Evolutionary conservation across 2,329 filamentous ascomycete genomes (phyloP).

Genomic region (Fusarium torulosum): DNA sequence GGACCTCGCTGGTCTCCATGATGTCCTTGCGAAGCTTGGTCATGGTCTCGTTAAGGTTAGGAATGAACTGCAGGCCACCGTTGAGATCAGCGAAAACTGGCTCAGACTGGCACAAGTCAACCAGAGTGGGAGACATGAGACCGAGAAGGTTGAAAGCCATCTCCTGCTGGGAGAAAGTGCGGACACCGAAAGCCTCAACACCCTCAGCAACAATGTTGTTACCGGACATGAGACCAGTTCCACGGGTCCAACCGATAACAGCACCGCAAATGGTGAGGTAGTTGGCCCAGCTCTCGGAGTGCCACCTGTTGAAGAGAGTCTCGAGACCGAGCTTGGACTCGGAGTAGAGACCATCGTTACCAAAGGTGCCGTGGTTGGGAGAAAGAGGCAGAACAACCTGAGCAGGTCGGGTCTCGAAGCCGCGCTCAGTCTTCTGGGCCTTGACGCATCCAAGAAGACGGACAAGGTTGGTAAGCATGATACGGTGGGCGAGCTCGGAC

Average conservation of each 20-base stretch:
- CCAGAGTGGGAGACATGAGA: conserved; percentile 92
- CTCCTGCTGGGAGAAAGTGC: conserved; percentile 98
- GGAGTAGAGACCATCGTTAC: conserved; percentile 96
- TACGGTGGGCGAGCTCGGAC: conserved; percentile 96
- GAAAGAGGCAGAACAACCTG: conserved; percentile 97
- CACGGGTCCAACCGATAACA: conserved; percentile 98
- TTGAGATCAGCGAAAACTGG: conserved; percentile 98
- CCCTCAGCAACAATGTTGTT: conserved; percentile 99
- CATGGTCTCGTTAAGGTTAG: conserved; percentile 95
- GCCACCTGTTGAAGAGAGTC: conserved; percentile 98
- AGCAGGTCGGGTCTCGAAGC: conserved; percentile 94
- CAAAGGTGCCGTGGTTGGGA: conserved; percentile 98
- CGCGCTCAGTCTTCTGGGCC: conserved; percentile 85
- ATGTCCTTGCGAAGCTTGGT: conserved; percentile 93
- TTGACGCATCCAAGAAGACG: conserved; percentile 93
- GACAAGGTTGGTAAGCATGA: conserved; percentile 98
- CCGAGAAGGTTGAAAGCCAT: conserved; percentile 99
- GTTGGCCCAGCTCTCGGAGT: conserved; percentile 96
- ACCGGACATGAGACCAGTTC: conserved; percentile 96
- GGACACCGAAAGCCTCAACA: conserved; percentile 94
- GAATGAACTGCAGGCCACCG: conserved; percentile 96
- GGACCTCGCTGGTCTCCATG: conserved; percentile 93
- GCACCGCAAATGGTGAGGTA: conserved; percentile 99
- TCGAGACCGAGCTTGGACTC: conserved; percentile 98
- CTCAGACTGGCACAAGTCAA: conserved; percentile 94